phyloP scores from a whole-genome alignment of 2,329 filamentous ascomycete genomes.

The Talaromyces sp. region DNA sequence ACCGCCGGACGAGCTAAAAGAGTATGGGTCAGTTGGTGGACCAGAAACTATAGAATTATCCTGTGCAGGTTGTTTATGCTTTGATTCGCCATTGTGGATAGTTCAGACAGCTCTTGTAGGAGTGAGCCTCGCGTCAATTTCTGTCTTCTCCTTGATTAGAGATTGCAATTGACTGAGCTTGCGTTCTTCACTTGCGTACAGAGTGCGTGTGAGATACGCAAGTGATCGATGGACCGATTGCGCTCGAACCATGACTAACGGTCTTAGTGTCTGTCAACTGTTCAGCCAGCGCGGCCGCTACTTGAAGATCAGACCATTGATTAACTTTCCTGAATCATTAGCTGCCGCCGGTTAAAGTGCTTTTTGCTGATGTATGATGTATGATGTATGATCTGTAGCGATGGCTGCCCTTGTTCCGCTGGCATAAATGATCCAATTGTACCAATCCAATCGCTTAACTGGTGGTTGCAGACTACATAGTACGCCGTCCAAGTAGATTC shows the following conservation, averaged over 20 bases:
- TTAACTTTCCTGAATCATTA: conserved; percentile 47
- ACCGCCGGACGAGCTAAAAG: not conserved
- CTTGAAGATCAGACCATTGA: conserved; percentile 33
- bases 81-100: conserved; percentile 58
- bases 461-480: not conserved
- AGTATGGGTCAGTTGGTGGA: not conserved
- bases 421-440: not conserved
- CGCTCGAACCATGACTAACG: not conserved
- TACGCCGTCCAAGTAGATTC: not conserved
- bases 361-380: conserved; percentile 24
- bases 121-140: conserved; percentile 46
- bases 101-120: conserved; percentile 57
- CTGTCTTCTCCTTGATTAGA: not conserved
- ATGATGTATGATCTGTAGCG: not conserved
- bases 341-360: conserved; percentile 45
- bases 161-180: not conserved
- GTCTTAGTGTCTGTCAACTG: not conserved
- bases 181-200: not conserved
- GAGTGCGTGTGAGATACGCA: not conserved
- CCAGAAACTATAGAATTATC: no score
- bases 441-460: not conserved
- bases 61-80: conserved; percentile 53
- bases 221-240: not conserved
- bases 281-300: not conserved
- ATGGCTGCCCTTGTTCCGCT: not conserved